A percentile compares a stretch with the other conserved stretches of the same genome.
phyloP scores from a whole-genome alignment of 2,329 filamentous ascomycete genomes.

The Tolypocladium cylindrosporum region DNA sequence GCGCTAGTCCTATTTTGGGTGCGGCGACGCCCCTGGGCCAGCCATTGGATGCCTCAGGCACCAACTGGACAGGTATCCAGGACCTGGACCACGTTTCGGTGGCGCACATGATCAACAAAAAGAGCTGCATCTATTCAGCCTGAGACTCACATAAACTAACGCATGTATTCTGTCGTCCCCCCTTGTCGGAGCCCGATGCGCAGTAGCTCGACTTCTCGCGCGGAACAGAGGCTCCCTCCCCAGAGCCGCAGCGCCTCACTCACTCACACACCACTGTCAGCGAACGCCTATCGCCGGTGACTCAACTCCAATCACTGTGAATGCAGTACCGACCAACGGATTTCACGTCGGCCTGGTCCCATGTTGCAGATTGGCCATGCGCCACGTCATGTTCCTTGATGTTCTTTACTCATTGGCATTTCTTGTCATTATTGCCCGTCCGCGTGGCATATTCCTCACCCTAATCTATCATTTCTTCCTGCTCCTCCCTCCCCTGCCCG shows the following conservation, averaged over 20 bases:
- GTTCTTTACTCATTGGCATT: not conserved
- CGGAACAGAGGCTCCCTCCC: not conserved
- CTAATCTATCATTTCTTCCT: constrained; percentile 25
- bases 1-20: constrained; percentile 23
- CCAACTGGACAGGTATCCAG: not conserved
- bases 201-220: not conserved
- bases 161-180: not conserved
- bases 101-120: not conserved
- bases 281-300: not conserved
- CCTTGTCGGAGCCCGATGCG: not conserved
- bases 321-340: not conserved
- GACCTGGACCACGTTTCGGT: not conserved
- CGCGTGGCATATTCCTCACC: not conserved
- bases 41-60: constrained; percentile 17
- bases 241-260: not conserved
- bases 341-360: not conserved
- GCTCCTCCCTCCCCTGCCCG: constrained; percentile 26
- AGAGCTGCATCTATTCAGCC: not conserved
- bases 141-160: not conserved
- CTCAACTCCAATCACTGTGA: not conserved
- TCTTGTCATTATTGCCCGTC: not conserved
- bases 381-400: not conserved
- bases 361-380: not conserved
- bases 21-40: constrained; percentile 7
- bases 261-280: not conserved